phyloP scores from a whole-genome alignment of 2,329 filamentous ascomycete species.

The Aspergillus calidoustus region DNA sequence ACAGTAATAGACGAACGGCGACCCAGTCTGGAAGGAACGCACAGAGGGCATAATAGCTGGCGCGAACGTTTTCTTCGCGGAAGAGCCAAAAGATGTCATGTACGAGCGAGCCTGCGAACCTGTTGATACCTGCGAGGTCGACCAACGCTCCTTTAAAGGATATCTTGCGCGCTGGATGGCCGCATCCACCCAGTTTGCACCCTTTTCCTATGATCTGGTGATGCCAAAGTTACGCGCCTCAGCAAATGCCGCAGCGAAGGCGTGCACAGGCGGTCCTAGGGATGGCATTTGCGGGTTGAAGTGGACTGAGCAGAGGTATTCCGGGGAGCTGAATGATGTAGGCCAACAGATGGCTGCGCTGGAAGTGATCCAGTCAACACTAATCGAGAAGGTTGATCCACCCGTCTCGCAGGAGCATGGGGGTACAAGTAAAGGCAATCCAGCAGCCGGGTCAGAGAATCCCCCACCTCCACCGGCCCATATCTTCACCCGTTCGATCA shows the following conservation, averaged over 20 bases:
- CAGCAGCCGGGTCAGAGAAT: constrained; percentile 30
- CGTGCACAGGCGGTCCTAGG: constrained; percentile 56
- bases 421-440: constrained; percentile 40
- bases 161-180: constrained; percentile 67
- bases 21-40: constrained; percentile 57
- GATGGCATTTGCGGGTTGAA: constrained; percentile 44
- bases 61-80: constrained; percentile 56
- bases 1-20: constrained; percentile 38
- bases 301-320: constrained; percentile 45
- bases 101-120: constrained; percentile 65
- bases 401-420: constrained; percentile 37
- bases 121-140: constrained; percentile 61
- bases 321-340: constrained; percentile 40
- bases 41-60: constrained; percentile 59
- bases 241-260: constrained; percentile 58
- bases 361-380: constrained; percentile 40
- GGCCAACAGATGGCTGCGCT: constrained; percentile 48
- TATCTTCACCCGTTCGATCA: constrained; percentile 28
- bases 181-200: constrained; percentile 61
- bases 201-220: constrained; percentile 57
- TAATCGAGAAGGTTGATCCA: constrained; percentile 35
- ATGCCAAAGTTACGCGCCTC: constrained; percentile 58
- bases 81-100: constrained; percentile 53
- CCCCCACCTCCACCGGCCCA: constrained; percentile 19
- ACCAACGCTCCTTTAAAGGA: constrained; percentile 69